phyloP scores from a whole-genome alignment of 2,329 filamentous ascomycete species.

The Ophiocordyceps polyrhachis-furcata region DNA sequence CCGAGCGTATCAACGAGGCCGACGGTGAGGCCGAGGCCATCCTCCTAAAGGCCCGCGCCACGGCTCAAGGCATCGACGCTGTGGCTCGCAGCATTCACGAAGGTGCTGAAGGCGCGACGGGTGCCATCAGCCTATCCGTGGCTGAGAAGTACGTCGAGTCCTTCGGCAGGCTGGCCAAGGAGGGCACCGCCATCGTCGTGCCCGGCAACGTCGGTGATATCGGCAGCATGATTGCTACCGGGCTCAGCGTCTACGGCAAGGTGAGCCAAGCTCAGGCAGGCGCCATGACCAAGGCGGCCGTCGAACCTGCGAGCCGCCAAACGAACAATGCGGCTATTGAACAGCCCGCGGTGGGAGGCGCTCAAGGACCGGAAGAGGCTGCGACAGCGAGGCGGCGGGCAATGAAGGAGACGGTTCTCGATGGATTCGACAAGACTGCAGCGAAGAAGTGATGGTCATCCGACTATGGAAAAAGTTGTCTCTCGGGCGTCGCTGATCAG shows the following conservation, averaged over 20 bases:
- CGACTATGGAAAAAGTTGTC: not conserved
- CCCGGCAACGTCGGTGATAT: slow-evolving; percentile 96
- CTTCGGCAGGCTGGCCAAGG: slow-evolving; percentile 79
- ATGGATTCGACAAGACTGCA: slow-evolving; percentile 19
- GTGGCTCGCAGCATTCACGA: slow-evolving; percentile 59
- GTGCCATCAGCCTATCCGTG: slow-evolving; percentile 69
- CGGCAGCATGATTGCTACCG: slow-evolving; percentile 88
- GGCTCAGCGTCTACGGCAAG: slow-evolving; percentile 88
- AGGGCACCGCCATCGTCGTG: slow-evolving; percentile 88
- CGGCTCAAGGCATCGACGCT: slow-evolving; percentile 71
- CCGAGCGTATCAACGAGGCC: slow-evolving; percentile 86
- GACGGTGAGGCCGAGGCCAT: slow-evolving; percentile 91
- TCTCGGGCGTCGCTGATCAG: not conserved
- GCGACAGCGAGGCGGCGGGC: slow-evolving; percentile 6
- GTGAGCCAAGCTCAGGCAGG: slow-evolving; percentile 65
- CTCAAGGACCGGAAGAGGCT: slow-evolving; percentile 3
- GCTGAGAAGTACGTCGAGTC: slow-evolving; percentile 98
- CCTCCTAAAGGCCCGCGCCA: slow-evolving; percentile 65
- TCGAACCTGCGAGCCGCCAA: slow-evolving; percentile 7
- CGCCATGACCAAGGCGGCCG: slow-evolving; percentile 36
- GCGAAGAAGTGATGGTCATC: slow-evolving; percentile 10
- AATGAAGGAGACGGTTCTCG: slow-evolving; percentile 21
- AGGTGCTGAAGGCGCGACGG: slow-evolving; percentile 58
- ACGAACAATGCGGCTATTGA: slow-evolving; percentile 6
- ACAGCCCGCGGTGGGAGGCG: slow-evolving; percentile 3